Conservation (phyloP, 768 basidiomycete genomes). For the Punctularia strigosozonata region DNA sequence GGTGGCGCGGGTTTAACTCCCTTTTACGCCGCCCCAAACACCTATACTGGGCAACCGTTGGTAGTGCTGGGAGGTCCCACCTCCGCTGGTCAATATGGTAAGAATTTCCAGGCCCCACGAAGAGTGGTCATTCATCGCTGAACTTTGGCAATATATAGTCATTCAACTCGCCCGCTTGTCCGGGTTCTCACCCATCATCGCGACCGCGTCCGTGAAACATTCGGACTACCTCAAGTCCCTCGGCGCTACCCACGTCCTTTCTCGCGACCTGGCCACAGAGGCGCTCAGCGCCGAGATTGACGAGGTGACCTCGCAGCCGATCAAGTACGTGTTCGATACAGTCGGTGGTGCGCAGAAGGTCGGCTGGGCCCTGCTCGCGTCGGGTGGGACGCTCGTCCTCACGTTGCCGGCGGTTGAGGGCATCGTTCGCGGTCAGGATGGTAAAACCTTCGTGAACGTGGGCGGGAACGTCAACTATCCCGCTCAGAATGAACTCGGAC, state of each 20-base stretch:
- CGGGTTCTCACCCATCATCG: slow-evolving; percentile 19
- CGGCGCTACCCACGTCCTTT: slow-evolving; percentile 19
- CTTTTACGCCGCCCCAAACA: slow-evolving; percentile 12
- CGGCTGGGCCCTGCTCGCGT: not conserved
- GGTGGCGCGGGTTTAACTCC: slow-evolving; percentile 3
- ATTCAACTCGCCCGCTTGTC: slow-evolving; percentile 18
- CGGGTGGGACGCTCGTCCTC: not conserved
- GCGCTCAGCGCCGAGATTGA: slow-evolving; percentile 4
- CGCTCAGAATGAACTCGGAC: not conserved
- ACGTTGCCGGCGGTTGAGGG: not conserved
- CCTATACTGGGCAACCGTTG: slow-evolving; percentile 13
- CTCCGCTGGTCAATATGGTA: slow-evolving; percentile 17
- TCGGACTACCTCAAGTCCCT: slow-evolving; percentile 12
- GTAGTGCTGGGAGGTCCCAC: slow-evolving; percentile 15
- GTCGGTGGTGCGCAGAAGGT: not conserved
- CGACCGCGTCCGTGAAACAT: slow-evolving; percentile 17
- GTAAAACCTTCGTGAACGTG: not conserved
- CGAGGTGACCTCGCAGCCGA: not conserved
- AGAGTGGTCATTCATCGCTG: too few relatives aligned
- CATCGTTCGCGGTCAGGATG: not conserved
- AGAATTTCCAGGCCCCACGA: slow-evolving; percentile 3
- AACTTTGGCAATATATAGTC: slow-evolving; percentile 6
- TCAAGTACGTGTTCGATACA: not conserved
- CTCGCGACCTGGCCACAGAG: slow-evolving; percentile 7
- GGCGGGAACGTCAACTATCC: not conserved